phyloP scores from a whole-genome alignment of 2,329 filamentous ascomycete species.

The Boeremia lycopersici region DNA sequence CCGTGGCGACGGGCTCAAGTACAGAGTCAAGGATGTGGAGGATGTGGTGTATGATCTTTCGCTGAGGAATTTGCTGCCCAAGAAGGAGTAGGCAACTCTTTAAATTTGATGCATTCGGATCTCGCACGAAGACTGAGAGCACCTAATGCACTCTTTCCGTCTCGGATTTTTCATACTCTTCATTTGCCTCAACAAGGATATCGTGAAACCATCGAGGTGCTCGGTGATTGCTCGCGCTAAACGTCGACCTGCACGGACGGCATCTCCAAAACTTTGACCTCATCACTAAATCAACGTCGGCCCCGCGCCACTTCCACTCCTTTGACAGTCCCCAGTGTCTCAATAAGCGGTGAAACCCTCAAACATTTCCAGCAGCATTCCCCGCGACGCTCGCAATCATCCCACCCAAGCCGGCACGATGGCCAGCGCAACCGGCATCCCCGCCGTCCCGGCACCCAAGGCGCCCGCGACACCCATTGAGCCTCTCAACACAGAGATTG shows the following conservation, averaged over 20 bases:
- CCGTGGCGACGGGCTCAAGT: conserved; percentile 92
- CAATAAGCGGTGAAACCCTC: neutral
- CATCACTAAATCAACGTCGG: conserved; percentile 19
- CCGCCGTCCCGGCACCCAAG: conserved; percentile 27
- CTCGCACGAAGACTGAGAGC: neutral
- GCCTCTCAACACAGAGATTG: conserved; percentile 55
- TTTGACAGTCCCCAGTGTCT: conserved; percentile 1
- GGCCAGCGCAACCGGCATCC: conserved; percentile 35
- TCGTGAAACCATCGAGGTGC: conserved; percentile 19
- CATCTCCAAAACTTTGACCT: conserved; percentile 22
- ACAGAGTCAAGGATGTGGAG: conserved; percentile 96
- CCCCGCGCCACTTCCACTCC: conserved; percentile 31
- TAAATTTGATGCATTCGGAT: neutral
- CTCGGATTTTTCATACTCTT: neutral
- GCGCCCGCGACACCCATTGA: conserved; percentile 50
- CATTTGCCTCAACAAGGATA: neutral
- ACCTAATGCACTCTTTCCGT: neutral
- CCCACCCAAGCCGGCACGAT: conserved; percentile 15
- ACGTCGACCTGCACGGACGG: conserved; percentile 25
- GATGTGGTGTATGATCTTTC: conserved; percentile 97
- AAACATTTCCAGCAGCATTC: neutral
- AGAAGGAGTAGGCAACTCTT: conserved; percentile 26
- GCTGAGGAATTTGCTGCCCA: conserved; percentile 74
- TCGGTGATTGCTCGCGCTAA: conserved; percentile 19
- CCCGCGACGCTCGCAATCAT: neutral